Evolutionary conservation across 2,329 filamentous ascomycete species (phyloP).

Genomic region (Verticillium isaacii): DNA sequence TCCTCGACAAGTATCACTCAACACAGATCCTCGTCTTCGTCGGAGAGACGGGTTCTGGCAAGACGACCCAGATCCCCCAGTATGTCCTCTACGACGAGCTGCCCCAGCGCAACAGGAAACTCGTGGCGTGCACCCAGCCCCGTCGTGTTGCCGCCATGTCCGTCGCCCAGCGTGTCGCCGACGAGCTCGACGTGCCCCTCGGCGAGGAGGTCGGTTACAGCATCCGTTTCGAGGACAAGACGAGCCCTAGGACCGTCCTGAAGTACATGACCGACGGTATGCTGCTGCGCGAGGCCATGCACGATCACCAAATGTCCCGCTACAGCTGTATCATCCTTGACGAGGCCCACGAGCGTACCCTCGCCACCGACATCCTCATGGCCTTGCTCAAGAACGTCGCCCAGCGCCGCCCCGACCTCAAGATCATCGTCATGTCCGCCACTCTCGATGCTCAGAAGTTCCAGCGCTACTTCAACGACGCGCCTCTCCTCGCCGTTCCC

Average conservation of each 20-base stretch:
- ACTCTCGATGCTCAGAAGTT: constrained; percentile 98
- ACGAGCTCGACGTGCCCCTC: constrained; percentile 90
- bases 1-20: constrained; percentile 86
- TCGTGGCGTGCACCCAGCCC: constrained; percentile 95
- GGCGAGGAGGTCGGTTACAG: constrained; percentile 97
- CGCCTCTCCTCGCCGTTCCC: constrained; percentile 87
- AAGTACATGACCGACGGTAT: constrained; percentile 99
- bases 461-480: constrained; percentile 93
- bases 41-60: constrained; percentile 97
- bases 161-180: constrained; percentile 93
- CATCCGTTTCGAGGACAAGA: constrained; percentile 97
- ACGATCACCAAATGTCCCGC: constrained; percentile 84
- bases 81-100: constrained; percentile 97
- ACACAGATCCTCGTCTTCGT: constrained; percentile 97
- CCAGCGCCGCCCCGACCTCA: constrained; percentile 76
- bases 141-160: constrained; percentile 98
- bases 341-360: constrained; percentile 95
- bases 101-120: constrained; percentile 77
- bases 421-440: constrained; percentile 98
- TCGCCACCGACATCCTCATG: constrained; percentile 97
- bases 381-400: constrained; percentile 90
- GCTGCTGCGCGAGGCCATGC: constrained; percentile 92
- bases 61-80: constrained; percentile 98
- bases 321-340: constrained; percentile 99
- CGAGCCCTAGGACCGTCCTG: constrained; percentile 79